A percentile compares a stretch with the other conserved stretches of the same genome.
Evolutionary conservation across 192 early-diverging fungal genomes (phyloP).

Genomic region (Gonapodya sp.): DNA sequence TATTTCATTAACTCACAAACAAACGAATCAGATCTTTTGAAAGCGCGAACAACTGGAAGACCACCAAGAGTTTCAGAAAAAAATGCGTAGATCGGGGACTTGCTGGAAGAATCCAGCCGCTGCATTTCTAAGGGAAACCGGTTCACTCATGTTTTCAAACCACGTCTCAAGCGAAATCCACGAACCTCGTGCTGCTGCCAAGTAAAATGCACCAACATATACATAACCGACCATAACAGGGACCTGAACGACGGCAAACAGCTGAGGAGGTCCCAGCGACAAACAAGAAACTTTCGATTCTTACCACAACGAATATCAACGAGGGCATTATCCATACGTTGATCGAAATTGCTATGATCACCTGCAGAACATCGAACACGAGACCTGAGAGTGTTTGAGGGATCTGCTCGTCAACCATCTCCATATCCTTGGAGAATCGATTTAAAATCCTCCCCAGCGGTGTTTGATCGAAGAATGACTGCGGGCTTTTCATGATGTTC

Average conservation of each 20-base stretch:
- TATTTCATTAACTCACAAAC: background rate
- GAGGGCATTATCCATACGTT: slow-evolving; percentile 10
- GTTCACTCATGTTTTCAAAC: no score
- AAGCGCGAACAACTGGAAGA: slow-evolving; percentile 11
- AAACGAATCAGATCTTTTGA: background rate
- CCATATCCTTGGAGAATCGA: slow-evolving; percentile 14
- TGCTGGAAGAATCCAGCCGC: slow-evolving; percentile 11
- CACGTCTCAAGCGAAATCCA: no score
- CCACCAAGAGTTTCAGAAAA: slow-evolving; percentile 17
- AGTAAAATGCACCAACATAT: background rate
- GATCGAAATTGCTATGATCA: background rate
- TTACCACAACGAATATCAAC: slow-evolving; percentile 12
- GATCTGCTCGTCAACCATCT: background rate
- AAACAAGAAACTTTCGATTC: background rate
- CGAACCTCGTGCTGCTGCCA: background rate
- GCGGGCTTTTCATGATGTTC: background rate
- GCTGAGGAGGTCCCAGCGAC: no score
- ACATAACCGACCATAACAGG: slow-evolving; percentile 7
- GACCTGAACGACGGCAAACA: no score
- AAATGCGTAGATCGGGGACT: slow-evolving; percentile 10
- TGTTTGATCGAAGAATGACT: slow-evolving; percentile 35
- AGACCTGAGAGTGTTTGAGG: background rate
- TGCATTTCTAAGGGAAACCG: slow-evolving; percentile 3
- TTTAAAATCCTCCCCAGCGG: slow-evolving; percentile 71
- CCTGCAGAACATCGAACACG: background rate